Evolutionary conservation across 495 filamentous ascomycete genomes (phyloP).

Genomic region (Aspergillus wentii): DNA sequence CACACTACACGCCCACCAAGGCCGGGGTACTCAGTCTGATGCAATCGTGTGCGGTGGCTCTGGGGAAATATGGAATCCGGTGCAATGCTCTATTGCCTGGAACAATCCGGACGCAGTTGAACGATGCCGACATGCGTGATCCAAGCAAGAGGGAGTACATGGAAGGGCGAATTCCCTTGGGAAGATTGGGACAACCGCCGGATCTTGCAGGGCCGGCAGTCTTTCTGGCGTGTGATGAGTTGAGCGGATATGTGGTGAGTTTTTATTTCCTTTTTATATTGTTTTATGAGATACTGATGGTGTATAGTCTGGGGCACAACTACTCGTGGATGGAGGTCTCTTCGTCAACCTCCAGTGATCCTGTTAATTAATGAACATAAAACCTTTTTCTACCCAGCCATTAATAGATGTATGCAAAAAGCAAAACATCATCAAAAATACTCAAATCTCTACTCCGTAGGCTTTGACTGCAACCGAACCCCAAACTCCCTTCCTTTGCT

Average conservation of each 20-base stretch:
- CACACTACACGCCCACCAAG: slow-evolving; percentile 90
- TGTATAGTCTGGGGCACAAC: slow-evolving; percentile 66
- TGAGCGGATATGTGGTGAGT: slow-evolving; percentile 67
- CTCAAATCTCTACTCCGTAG: slow-evolving; percentile 49
- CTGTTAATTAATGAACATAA: not conserved
- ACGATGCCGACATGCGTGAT: slow-evolving; percentile 69
- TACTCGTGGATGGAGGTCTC: slow-evolving; percentile 80
- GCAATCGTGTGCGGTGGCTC: slow-evolving; percentile 75
- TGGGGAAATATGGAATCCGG: slow-evolving; percentile 70
- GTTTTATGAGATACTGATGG: slow-evolving; percentile 3
- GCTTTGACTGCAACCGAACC: slow-evolving; percentile 59
- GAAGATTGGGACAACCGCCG: slow-evolving; percentile 59
- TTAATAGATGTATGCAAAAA: slow-evolving; percentile 1
- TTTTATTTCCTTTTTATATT: slow-evolving; percentile 1
- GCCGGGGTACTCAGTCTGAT: slow-evolving; percentile 79
- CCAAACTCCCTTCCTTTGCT: slow-evolving; percentile 63
- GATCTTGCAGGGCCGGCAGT: slow-evolving; percentile 83
- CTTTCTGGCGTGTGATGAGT: slow-evolving; percentile 71
- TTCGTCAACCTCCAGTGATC: slow-evolving; percentile 66
- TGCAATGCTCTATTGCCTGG: slow-evolving; percentile 86
- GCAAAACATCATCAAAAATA: not conserved
- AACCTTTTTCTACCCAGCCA: not conserved
- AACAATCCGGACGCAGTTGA: slow-evolving; percentile 80
- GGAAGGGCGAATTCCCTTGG: slow-evolving; percentile 79
- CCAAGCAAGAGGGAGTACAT: slow-evolving; percentile 73